Percentiles rank a stretch among this genome's conserved stretches.
Evolutionary conservation across 345 rosid genomes (phyloP).

Genomic region (Acer saccharum): DNA sequence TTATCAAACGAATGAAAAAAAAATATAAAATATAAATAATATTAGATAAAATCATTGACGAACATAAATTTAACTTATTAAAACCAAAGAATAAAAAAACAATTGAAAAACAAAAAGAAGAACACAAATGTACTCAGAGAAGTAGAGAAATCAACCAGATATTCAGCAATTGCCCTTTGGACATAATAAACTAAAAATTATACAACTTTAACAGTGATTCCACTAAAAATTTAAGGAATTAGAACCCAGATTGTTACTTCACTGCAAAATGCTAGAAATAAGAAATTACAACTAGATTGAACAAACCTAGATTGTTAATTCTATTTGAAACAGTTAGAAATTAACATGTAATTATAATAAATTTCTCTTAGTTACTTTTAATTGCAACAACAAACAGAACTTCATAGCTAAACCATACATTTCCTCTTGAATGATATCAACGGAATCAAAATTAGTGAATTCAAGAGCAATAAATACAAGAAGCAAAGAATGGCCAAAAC

Average conservation of each 20-base stretch:
- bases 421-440: not conserved
- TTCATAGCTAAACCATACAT: no score
- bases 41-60: no score
- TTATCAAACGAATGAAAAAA: no score
- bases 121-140: no score
- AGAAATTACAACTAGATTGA: not conserved
- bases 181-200: not conserved
- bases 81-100: no score
- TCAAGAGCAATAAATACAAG: not conserved
- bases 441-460: no score
- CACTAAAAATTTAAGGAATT: not conserved
- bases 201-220: not conserved
- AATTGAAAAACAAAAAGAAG: no score
- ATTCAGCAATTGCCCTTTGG: slow-evolving; percentile 77
- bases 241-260: not conserved
- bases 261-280: not conserved
- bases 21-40: no score
- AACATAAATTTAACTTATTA: no score
- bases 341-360: not conserved
- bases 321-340: not conserved
- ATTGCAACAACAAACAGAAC: no score
- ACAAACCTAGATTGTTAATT: not conserved
- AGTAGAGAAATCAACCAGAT: slow-evolving; percentile 28
- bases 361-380: not conserved
- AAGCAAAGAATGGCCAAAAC: not conserved